Base-by-base conservation (phyloP, 1,139 yeast genomes). In the Pichia sp. region DNA sequence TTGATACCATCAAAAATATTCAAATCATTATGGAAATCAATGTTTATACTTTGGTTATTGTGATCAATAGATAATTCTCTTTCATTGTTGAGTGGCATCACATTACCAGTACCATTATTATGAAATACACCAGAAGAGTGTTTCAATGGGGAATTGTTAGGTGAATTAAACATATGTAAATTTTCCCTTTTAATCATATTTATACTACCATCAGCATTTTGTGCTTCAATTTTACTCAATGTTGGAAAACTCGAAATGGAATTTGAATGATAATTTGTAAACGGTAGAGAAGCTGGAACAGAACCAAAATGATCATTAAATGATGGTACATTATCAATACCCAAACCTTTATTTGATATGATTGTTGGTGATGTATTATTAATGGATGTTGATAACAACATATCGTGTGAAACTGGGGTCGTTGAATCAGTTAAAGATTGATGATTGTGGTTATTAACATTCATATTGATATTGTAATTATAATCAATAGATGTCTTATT, bases 11-110 rank as follows among this genome's bases (percentile, higher is more conserved):
- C 62, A 42, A 59, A 52, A 60, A 59, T 56, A 41, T 57, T 56
- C 37, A 59, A 34, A 53, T 60, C 64, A 1, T 62, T 62, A 29
- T 60, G 62, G 13, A 56, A 25, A 48, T 60, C 64, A 40, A 58
- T 54, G 37, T 49, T 48, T 16, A 47, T 15, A 40, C 45, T n/a
- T 24, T 38, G 35, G 29, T 47, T 39, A 12, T 42, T 44, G 24
- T 46, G 53, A 22, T 48, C 45, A 7, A 47, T 47, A 7, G 51
- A 47, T 32, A 44, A 26, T 7, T 45, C 35, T 16, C 46, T 45
- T 18, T 42, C 42, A 22, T 45, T 32, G 15, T 32, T 32, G 11
- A 18, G 36, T 18, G 7, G 22, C 5, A 18, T 18, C 9, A 1
- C 3, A 32, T 32, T 32, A 32, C 9, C 8, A 30, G 1, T 32